Evolutionary conservation across 768 basidiomycete genomes (phyloP).

Genomic region (Lepiota venenata): DNA sequence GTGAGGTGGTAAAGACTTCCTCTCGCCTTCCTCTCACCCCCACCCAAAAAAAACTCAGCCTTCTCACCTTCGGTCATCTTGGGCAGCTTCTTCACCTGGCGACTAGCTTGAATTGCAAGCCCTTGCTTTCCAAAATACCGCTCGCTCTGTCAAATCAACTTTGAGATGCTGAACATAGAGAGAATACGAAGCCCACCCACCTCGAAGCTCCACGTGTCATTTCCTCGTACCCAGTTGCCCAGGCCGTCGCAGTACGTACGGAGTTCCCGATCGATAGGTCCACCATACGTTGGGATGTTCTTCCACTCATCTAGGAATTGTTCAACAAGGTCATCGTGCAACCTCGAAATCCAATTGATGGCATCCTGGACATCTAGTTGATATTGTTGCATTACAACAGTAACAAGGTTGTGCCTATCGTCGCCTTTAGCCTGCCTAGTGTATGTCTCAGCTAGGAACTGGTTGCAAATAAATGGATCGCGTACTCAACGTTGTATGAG

Average conservation of each 20-base stretch:
- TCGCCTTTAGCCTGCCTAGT: constrained; percentile 27
- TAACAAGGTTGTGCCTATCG: constrained; percentile 39
- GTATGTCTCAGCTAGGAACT: background rate
- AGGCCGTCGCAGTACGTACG: constrained; percentile 41
- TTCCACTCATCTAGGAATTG: constrained; percentile 32
- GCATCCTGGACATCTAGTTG: constrained; percentile 34
- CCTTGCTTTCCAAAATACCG: too few relatives aligned
- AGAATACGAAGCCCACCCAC: too few relatives aligned
- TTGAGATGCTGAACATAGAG: too few relatives aligned
- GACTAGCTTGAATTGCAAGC: too few relatives aligned
- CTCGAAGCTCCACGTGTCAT: constrained; percentile 21
- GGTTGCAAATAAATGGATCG: constrained; percentile 24
- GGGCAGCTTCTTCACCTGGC: too few relatives aligned
- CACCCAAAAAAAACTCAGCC: too few relatives aligned
- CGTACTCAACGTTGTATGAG: constrained; percentile 3
- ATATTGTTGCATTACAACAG: constrained; percentile 46
- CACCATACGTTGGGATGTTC: constrained; percentile 38
- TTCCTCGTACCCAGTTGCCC: constrained; percentile 49
- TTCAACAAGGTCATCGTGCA: constrained; percentile 32
- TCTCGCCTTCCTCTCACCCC: too few relatives aligned
- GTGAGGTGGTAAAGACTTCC: too few relatives aligned
- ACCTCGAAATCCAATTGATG: constrained; percentile 31
- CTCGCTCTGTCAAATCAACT: too few relatives aligned
- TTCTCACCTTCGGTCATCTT: too few relatives aligned
- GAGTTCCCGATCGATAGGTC: constrained; percentile 37